Percentiles rank a stretch among this genome's conserved stretches.
Conservation (phyloP, 1,284 basidiomycete genomes). For the Marasmius sp. region DNA sequence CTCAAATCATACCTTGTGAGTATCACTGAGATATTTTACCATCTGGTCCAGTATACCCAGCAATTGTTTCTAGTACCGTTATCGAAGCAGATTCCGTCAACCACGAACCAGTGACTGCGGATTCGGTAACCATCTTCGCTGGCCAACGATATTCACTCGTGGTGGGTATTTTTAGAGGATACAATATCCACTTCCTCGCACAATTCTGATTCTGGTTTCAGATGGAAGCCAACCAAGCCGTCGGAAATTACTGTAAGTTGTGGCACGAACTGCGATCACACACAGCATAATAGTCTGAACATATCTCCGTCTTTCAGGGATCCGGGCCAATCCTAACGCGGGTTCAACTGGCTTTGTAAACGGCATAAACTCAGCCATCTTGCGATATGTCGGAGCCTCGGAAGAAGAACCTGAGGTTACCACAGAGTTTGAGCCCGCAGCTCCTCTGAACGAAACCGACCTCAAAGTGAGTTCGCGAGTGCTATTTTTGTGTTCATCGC, state of each 20-base stretch:
- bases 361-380: slow-evolving; percentile 39
- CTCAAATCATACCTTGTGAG: slow-evolving; percentile 26
- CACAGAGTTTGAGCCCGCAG: background rate
- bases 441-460: slow-evolving; percentile 17
- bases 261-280: background rate
- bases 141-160: slow-evolving; percentile 38
- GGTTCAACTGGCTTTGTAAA: slow-evolving; percentile 20
- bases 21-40: slow-evolving; percentile 15
- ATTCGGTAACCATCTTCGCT: slow-evolving; percentile 16
- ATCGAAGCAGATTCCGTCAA: slow-evolving; percentile 19
- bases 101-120: slow-evolving; percentile 13
- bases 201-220: slow-evolving; percentile 1
- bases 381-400: slow-evolving; percentile 42
- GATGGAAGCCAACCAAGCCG: slow-evolving; percentile 31
- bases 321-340: slow-evolving; percentile 23
- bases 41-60: background rate
- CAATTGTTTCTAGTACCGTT: background rate
- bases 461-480: slow-evolving; percentile 3
- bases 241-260: slow-evolving; percentile 33
- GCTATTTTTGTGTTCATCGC: background rate
- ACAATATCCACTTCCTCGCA: background rate
- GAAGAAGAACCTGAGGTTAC: slow-evolving; percentile 29
- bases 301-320: slow-evolving; percentile 15
- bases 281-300: background rate
- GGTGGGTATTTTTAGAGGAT: slow-evolving; percentile 17